Evolutionary conservation across 2,329 filamentous ascomycete species (phyloP).

Genomic region (Aspergillus tubingensis): DNA sequence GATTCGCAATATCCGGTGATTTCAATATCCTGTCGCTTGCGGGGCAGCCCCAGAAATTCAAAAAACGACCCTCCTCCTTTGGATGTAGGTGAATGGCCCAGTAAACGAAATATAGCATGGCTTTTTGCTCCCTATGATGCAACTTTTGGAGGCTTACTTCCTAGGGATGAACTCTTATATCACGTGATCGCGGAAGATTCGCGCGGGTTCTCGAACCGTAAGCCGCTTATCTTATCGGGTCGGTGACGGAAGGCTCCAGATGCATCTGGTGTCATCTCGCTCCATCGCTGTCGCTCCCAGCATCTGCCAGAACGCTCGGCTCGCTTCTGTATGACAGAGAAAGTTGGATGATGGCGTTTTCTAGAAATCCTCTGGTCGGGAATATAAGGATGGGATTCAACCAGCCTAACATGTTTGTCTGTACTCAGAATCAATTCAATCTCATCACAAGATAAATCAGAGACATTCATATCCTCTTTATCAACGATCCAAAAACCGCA

Average conservation of each 20-base stretch:
- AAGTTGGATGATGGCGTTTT: slow-evolving; percentile 14
- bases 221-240: slow-evolving; percentile 27
- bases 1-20: slow-evolving; percentile 69
- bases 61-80: background rate
- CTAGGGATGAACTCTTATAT: background rate
- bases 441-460: background rate
- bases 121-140: background rate
- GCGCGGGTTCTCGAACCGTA: slow-evolving; percentile 6
- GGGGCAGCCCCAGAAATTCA: background rate
- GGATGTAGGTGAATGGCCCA: background rate
- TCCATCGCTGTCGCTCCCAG: background rate
- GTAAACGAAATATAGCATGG: background rate
- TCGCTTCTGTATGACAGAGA: slow-evolving; percentile 2
- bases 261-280: background rate
- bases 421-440: slow-evolving; percentile 9
- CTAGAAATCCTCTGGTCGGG: slow-evolving; percentile 16
- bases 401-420: background rate
- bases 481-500: background rate
- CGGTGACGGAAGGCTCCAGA: slow-evolving; percentile 18
- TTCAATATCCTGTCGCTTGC: background rate
- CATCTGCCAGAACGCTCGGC: slow-evolving; percentile 11
- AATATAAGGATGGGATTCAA: slow-evolving; percentile 20
- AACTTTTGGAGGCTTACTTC: background rate
- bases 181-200: slow-evolving; percentile 17
- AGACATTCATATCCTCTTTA: background rate